A percentile compares a stretch with the other conserved stretches of the same genome.
phyloP scores from a whole-genome alignment of 768 basidiomycete species.

The Termitomyces sp. region DNA sequence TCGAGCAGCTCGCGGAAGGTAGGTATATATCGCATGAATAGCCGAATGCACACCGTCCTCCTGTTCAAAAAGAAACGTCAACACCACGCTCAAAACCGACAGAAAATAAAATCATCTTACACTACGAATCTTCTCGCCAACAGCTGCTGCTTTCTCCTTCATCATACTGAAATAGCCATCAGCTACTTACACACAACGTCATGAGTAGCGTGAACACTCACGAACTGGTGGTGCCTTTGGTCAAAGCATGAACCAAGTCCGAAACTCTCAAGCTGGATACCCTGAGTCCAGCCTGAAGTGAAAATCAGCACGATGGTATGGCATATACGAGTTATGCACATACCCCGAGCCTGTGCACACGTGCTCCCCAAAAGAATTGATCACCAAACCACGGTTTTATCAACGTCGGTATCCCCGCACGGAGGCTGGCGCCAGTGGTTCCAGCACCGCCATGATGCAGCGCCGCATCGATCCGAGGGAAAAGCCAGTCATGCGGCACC shows the following conservation, averaged over 20 bases:
- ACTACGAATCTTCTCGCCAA: constrained; percentile 32
- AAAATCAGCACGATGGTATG: background rate
- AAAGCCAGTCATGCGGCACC: constrained; percentile 67
- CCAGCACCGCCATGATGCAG: constrained; percentile 71
- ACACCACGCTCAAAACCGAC: background rate
- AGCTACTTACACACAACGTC: background rate
- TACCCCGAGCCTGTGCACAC: constrained; percentile 62
- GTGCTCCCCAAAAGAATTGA: constrained; percentile 62
- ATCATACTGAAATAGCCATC: constrained; percentile 36
- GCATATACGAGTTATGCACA: constrained; percentile 17
- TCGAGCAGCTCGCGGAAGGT: constrained; percentile 34
- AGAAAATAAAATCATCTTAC: constrained; percentile 18
- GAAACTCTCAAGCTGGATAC: constrained; percentile 41
- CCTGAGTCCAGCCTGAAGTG: constrained; percentile 42
- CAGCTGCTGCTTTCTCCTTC: constrained; percentile 54
- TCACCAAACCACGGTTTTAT: constrained; percentile 75
- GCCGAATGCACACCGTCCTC: constrained; percentile 60
- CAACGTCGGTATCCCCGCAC: constrained; percentile 62
- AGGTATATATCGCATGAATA: constrained; percentile 51
- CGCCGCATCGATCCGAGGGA: constrained; percentile 57
- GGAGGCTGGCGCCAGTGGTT: constrained; percentile 64
- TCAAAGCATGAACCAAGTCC: constrained; percentile 53
- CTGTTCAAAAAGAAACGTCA: constrained; percentile 24
- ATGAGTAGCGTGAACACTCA: constrained; percentile 23
- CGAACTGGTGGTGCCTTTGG: constrained; percentile 50